Evolutionary conservation across 2,329 filamentous ascomycete species (phyloP).

Genomic region (Talaromyces sp.): DNA sequence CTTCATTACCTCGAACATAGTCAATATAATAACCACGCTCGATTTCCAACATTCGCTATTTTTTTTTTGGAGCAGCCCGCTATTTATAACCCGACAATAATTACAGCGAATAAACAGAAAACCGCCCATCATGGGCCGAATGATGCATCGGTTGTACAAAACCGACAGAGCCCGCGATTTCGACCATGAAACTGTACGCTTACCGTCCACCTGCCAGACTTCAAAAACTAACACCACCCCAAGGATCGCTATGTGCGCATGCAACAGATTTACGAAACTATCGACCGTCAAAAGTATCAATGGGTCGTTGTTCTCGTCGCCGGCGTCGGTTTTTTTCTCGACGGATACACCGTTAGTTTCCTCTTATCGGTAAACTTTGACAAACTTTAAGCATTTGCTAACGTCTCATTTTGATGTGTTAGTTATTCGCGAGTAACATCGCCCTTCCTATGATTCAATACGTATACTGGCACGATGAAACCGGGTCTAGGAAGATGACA

Average conservation of each 20-base stretch:
- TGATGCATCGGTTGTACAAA: conserved; percentile 39
- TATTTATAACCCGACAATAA: no score
- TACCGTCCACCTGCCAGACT: not conserved
- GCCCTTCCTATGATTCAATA: conserved; percentile 49
- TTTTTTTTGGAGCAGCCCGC: not conserved
- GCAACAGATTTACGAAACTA: conserved; percentile 45
- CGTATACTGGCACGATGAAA: conserved; percentile 46
- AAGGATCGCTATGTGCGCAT: conserved; percentile 44
- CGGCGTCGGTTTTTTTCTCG: conserved; percentile 51
- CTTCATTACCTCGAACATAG: not conserved
- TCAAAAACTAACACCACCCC: not conserved
- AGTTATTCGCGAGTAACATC: conserved; percentile 51
- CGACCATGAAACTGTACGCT: conserved; percentile 41
- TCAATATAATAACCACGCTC: not conserved
- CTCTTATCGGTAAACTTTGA: not conserved
- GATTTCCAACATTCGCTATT: not conserved
- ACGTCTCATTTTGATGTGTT: conserved; percentile 3
- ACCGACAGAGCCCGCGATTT: conserved; percentile 45
- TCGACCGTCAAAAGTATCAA: conserved; percentile 43
- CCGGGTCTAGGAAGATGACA: conserved; percentile 33
- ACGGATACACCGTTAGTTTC: conserved; percentile 41
- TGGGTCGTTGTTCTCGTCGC: conserved; percentile 47
- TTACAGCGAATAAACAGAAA: not conserved
- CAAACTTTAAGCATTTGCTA: not conserved
- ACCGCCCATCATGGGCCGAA: conserved; percentile 30